These are phyloP conservation scores for Aspergillus nomiae DNA, from an alignment of 2,329 filamentous ascomycete genomes.

Conservation along the genomic window DNA sequence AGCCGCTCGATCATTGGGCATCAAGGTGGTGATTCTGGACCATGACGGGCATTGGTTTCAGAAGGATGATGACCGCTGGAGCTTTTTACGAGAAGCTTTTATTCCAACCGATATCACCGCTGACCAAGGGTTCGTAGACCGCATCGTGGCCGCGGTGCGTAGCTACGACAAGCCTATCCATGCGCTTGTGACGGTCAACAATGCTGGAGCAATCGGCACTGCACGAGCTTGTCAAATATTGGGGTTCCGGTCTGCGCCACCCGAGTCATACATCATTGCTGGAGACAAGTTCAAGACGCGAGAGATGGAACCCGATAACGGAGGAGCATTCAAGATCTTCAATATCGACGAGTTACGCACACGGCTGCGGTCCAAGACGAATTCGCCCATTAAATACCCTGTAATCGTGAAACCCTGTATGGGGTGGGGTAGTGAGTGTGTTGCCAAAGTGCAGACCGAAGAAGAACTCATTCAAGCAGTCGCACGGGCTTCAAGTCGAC, in stretches of 20 bases:
- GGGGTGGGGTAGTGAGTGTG: constrained; percentile 1
- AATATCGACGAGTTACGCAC: background rate
- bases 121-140: background rate
- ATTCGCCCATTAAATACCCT: background rate
- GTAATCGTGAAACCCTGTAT: constrained; percentile 5
- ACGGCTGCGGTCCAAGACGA: background rate
- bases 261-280: constrained; percentile 1
- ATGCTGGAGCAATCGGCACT: background rate
- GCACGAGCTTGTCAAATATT: constrained; percentile 5
- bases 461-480: constrained; percentile 3
- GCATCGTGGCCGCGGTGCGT: constrained; percentile 4
- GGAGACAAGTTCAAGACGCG: constrained; percentile 7
- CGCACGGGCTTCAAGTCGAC: background rate
- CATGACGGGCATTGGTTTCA: background rate
- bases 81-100: constrained; percentile 1
- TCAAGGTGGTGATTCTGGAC: constrained; percentile 2
- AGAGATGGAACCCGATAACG: background rate
- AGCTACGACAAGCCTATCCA: constrained; percentile 6
- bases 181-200: constrained; percentile 3
- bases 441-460: constrained; percentile 2
- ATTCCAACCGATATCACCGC: background rate
- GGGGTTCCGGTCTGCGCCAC: background rate
- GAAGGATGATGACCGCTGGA: background rate
- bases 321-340: constrained; percentile 3
- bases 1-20: background rate